Base-by-base conservation (phyloP, 2,329 filamentous ascomycete genomes). In the Fusarium sterilihyphosum region DNA sequence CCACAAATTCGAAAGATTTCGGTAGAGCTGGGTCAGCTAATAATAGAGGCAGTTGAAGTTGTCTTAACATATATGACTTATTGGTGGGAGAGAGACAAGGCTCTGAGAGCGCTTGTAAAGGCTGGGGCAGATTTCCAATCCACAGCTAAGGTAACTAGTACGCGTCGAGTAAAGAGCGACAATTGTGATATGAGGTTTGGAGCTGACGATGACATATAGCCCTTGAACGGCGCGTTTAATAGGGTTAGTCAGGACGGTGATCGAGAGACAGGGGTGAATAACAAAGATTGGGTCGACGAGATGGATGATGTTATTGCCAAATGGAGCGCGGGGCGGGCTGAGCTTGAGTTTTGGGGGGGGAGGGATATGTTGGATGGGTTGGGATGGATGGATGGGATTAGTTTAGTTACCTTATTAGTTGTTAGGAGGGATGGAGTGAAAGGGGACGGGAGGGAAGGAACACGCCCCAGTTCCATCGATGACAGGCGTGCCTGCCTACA, bases 301-400 rank as follows among this genome's bases (percentile, higher is more conserved):
- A 76, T 78, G 75, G 65, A 78, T 78, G 76, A 78, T 77, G 75
- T 77, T 78, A 65, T 78, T 75, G 70, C 63, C 67, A 77, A 75
- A 73, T 65, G 66, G 52, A 64, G 67, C 73, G 75, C 73, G 66
- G 71, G 75, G 75, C 65, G 70, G 71, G 72, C 73, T 75, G 70
- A 67, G 61, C 59, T 67, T 77, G 71, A 57, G 59, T 61, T 59
- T 60, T 61, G 56, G 57, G 58, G 62, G 59, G 59, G 41, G 35
- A 31, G 29, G 31, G 31, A 33, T 41, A 67, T 50, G 41, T 18
- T 63, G 50, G 70, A 75, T 73, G 69, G 40, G 43, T 37, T 56
- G 35, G 50, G 50, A 29, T 22, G 24, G 33, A 54, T 40, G 26
- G 57, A 37, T 37, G 35, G 20, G 22, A 31, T 35, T 31, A 24